Evolutionary conservation across 306 rosid genomes (phyloP).

Genomic region (Senna siamea): DNA sequence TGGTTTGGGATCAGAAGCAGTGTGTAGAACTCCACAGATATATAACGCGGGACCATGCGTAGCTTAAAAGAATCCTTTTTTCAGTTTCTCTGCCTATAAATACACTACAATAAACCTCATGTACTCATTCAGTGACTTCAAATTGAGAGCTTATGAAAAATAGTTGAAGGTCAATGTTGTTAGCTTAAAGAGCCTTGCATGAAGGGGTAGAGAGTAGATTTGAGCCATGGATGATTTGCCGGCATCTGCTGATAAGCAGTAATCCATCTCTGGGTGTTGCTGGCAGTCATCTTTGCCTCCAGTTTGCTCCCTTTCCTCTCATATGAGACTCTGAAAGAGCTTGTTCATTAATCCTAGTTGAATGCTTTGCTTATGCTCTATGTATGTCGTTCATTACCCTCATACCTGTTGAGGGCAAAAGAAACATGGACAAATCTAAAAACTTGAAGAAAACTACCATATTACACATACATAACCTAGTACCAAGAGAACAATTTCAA

Average conservation of each 20-base stretch:
- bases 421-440: neutral
- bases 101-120: constrained; percentile 3
- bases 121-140: neutral
- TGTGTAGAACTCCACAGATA: neutral
- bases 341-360: constrained; percentile 1
- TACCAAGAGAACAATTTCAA: neutral
- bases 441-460: neutral
- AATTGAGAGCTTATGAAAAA: constrained; percentile 1
- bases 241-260: constrained; percentile 5
- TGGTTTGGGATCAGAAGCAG: constrained; percentile 26
- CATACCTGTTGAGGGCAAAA: neutral
- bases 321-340: constrained; percentile 35
- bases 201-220: constrained; percentile 35
- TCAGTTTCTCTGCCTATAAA: constrained; percentile 35
- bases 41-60: constrained; percentile 21
- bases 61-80: constrained; percentile 15
- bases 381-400: neutral
- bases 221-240: constrained; percentile 49
- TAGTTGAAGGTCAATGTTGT: neutral
- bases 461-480: neutral
- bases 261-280: constrained; percentile 18
- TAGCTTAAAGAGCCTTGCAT: constrained; percentile 28
- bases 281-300: constrained; percentile 36
- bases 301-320: constrained; percentile 39
- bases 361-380: neutral